A percentile compares a stretch with the other conserved stretches of the same genome.
These are phyloP conservation scores for Brassica nigra DNA, from an alignment of 345 rosid genomes.

Conservation along the genomic window DNA sequence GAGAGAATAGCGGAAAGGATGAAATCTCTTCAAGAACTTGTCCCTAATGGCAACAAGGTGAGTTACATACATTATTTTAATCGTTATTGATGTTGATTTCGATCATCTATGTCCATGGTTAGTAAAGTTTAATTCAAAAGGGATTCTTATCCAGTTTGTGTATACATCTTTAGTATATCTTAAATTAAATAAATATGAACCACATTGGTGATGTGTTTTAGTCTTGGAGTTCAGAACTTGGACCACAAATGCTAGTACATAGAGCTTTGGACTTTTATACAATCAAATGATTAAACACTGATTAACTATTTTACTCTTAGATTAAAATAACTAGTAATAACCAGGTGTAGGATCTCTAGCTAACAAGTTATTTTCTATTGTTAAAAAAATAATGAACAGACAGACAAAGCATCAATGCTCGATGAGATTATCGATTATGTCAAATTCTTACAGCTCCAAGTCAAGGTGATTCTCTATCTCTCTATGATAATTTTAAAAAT, in stretches of 20 bases:
- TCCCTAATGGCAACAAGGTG: slow-evolving; percentile 98
- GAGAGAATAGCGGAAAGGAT: slow-evolving; percentile 98
- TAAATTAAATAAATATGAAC: slow-evolving; percentile 4
- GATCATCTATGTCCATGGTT: not conserved
- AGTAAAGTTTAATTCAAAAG: not conserved
- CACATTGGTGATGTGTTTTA: slow-evolving; percentile 16
- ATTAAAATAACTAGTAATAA: not conserved
- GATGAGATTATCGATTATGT: slow-evolving; percentile 99
- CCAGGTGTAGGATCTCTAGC: slow-evolving; percentile 18
- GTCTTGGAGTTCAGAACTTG: slow-evolving; percentile 32
- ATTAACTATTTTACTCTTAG: slow-evolving; percentile 19
- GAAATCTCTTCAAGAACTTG: slow-evolving; percentile 96
- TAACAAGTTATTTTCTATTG: slow-evolving; percentile 16
- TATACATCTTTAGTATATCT: not conserved
- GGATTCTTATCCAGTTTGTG: not conserved
- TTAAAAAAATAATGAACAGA: slow-evolving; percentile 56
- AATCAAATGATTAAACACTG: slow-evolving; percentile 43
- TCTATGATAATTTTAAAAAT: not conserved
- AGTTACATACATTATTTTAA: not conserved
- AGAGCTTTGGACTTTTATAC: slow-evolving; percentile 39
- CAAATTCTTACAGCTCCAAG: slow-evolving; percentile 99
- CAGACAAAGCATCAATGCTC: slow-evolving; percentile 99
- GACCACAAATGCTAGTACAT: slow-evolving; percentile 33
- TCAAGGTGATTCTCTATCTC: slow-evolving; percentile 65
- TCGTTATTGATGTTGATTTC: not conserved